Percentiles rank a stretch among this genome's conserved stretches.
Conservation (phyloP, 2,329 filamentous ascomycete genomes). For the Epichloe sibirici region DNA sequence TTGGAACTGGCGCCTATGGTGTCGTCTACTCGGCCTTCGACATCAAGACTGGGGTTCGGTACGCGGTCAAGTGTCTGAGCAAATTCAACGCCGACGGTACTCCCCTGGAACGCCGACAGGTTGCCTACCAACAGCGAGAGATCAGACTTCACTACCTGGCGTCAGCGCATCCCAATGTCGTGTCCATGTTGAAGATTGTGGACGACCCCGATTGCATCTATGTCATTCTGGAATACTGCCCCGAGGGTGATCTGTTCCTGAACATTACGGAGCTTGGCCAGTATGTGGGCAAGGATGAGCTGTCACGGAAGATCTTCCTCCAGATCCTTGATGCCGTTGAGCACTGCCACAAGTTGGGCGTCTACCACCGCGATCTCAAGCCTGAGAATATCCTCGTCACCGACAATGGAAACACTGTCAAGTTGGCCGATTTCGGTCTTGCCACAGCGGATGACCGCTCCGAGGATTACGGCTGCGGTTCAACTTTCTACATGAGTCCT, state of each 20-base stretch:
- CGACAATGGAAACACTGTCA: conserved; percentile 77
- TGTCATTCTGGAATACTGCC: conserved; percentile 93
- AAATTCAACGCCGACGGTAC: conserved; percentile 65
- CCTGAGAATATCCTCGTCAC: conserved; percentile 95
- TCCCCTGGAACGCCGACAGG: conserved; percentile 70
- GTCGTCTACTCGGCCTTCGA: conserved; percentile 88
- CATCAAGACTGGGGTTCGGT: conserved; percentile 66
- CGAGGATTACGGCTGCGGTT: conserved; percentile 93
- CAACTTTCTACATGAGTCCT: conserved; percentile 99
- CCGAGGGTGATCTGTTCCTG: conserved; percentile 90
- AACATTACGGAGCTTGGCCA: conserved; percentile 94
- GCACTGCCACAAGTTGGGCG: conserved; percentile 83
- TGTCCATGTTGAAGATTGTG: conserved; percentile 87
- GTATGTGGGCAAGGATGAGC: conserved; percentile 83
- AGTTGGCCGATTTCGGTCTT: conserved; percentile 94
- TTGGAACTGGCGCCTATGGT: conserved; percentile 91
- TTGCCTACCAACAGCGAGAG: conserved; percentile 84
- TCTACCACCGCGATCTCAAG: conserved; percentile 96
- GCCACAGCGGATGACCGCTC: conserved; percentile 75
- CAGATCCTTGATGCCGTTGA: conserved; percentile 95
- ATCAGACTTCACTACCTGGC: conserved; percentile 85
- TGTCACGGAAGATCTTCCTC: conserved; percentile 79
- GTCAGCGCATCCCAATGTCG: conserved; percentile 82
- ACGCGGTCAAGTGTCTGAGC: conserved; percentile 95
- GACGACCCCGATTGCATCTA: conserved; percentile 87